These are phyloP conservation scores for Hamamelis virginiana DNA, from an alignment of 164 flowering plant genomes.

Conservation along the genomic window DNA sequence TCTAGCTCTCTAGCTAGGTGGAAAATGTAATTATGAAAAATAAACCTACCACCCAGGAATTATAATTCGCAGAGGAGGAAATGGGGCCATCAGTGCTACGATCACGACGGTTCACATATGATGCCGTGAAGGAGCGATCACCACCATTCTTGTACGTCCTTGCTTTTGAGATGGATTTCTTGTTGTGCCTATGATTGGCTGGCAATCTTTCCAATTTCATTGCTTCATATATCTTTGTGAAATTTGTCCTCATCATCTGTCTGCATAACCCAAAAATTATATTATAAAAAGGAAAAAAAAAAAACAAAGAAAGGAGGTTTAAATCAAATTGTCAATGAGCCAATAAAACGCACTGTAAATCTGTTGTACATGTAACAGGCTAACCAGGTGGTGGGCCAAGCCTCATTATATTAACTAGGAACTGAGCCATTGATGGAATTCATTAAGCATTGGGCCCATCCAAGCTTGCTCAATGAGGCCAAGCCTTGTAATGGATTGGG, in stretches of 20 bases:
- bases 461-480: background rate
- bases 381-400: background rate
- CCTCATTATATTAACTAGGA: background rate
- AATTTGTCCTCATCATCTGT: slow-evolving; percentile 20
- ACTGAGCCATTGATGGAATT: background rate
- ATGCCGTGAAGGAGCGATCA: slow-evolving; percentile 3
- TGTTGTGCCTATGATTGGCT: slow-evolving; percentile 11
- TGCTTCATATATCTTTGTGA: slow-evolving; percentile 19
- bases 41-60: slow-evolving; percentile 54
- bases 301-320: background rate
- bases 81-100: background rate
- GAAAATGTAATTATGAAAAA: too few species aligned
- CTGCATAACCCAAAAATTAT: background rate
- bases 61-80: slow-evolving; percentile 18
- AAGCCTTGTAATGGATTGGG: too few species aligned
- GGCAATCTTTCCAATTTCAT: slow-evolving; percentile 33
- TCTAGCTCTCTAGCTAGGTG: too few species aligned
- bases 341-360: background rate
- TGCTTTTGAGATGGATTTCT: slow-evolving; percentile 21
- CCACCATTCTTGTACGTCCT: slow-evolving; percentile 14
- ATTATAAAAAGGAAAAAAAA: background rate
- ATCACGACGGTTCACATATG: slow-evolving; percentile 9
- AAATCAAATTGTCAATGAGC: background rate
- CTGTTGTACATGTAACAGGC: background rate
- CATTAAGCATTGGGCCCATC: background rate